Conservation (phyloP, 1,284 basidiomycete genomes). For the Ustilago lituana region DNA sequence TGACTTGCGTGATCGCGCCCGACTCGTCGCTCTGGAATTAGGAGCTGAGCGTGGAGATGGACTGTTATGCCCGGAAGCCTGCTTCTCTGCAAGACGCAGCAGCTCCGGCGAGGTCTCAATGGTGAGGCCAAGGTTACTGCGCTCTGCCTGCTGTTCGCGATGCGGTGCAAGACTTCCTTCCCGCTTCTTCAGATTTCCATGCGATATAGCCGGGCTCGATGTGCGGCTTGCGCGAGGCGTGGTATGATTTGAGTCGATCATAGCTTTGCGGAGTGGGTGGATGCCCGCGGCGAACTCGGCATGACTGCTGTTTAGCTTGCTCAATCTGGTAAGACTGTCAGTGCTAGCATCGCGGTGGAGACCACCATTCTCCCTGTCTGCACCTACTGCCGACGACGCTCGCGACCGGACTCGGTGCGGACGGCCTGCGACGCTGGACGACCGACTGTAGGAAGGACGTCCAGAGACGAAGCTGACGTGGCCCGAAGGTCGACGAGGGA, state of each 20-base stretch:
- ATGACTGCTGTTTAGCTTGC: conserved; percentile 24
- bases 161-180: conserved; percentile 21
- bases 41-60: conserved; percentile 27
- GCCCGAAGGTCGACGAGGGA: conserved; percentile 37
- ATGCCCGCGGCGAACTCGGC: conserved; percentile 40
- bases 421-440: conserved; percentile 30
- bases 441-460: conserved; percentile 41
- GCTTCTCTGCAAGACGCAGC: conserved; percentile 25
- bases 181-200: conserved; percentile 37
- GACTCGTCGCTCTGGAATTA: conserved; percentile 37
- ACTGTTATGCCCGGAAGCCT: conserved; percentile 10
- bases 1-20: conserved; percentile 43
- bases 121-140: conserved; percentile 33
- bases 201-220: conserved; percentile 26
- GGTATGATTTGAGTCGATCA: conserved; percentile 48
- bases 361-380: conserved; percentile 14
- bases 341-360: conserved; percentile 27
- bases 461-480: conserved; percentile 26
- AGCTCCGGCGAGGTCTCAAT: conserved; percentile 49
- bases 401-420: conserved; percentile 31
- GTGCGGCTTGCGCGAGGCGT: conserved; percentile 50
- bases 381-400: conserved; percentile 30
- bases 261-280: conserved; percentile 38
- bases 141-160: conserved; percentile 12
- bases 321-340: conserved; percentile 30